These are phyloP conservation scores for Pythium chondricola DNA, from an alignment of 352 stramenopile species.

Conservation along the genomic window DNA sequence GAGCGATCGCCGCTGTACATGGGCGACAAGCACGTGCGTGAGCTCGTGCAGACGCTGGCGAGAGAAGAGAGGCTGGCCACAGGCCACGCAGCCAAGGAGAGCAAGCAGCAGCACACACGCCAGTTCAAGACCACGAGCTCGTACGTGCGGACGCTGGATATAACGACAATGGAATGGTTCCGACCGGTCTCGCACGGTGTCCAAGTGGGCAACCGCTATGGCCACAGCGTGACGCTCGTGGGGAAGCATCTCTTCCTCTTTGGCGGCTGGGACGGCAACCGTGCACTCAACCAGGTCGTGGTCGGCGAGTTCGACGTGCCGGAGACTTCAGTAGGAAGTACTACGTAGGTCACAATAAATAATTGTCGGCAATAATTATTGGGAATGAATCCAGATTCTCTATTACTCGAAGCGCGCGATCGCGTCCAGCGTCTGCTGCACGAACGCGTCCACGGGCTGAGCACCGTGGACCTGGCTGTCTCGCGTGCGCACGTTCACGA, in stretches of 20 bases:
- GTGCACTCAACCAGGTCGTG: conserved; percentile 69
- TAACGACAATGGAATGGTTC: conserved; percentile 63
- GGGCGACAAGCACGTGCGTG: conserved; percentile 61
- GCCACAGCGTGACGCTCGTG: conserved; percentile 56
- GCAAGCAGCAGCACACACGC: conserved; percentile 29
- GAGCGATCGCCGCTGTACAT: conserved; percentile 72
- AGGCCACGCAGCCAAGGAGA: conserved; percentile 27
- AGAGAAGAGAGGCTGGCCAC: conserved; percentile 51
- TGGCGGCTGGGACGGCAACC: conserved; percentile 77
- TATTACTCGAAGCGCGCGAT: conserved; percentile 60
- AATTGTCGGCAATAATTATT: no score
- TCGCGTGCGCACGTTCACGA: conserved; percentile 76
- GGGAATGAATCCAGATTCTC: background rate
- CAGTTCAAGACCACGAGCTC: conserved; percentile 39
- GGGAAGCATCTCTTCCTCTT: conserved; percentile 71
- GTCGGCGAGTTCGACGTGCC: conserved; percentile 56
- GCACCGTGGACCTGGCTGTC: conserved; percentile 79
- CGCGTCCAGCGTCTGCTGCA: conserved; percentile 43
- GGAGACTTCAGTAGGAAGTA: no score
- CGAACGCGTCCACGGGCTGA: conserved; percentile 45
- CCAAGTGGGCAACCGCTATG: conserved; percentile 57
- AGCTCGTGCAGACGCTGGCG: conserved; percentile 43
- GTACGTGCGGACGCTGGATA: conserved; percentile 53
- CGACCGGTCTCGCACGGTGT: conserved; percentile 31
- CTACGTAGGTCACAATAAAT: no score